A percentile compares a stretch with the other conserved stretches of the same genome.
phyloP scores from a whole-genome alignment of 2,329 filamentous ascomycete species.

The Nannizziopsis barbatae region DNA sequence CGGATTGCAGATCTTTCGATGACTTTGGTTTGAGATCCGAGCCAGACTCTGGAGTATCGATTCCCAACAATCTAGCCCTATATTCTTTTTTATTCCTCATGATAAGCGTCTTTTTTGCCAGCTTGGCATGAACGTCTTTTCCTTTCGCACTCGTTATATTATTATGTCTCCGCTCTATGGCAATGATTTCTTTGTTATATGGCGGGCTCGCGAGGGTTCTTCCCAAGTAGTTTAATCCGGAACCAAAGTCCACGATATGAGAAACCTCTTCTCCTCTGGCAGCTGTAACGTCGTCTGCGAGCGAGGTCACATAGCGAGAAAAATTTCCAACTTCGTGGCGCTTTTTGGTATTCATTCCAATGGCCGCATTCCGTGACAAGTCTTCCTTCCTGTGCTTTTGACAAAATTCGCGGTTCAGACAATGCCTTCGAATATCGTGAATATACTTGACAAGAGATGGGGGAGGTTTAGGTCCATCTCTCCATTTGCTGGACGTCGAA shows the following conservation, averaged over 20 bases:
- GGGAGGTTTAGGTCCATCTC: slow-evolving; percentile 37
- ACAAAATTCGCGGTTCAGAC: slow-evolving; percentile 52
- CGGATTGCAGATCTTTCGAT: slow-evolving; percentile 9
- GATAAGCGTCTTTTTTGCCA: slow-evolving; percentile 61
- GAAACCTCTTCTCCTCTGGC: slow-evolving; percentile 47
- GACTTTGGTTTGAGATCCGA: slow-evolving; percentile 7
- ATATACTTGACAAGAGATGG: slow-evolving; percentile 60
- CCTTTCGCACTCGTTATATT: slow-evolving; percentile 77
- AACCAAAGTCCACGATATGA: slow-evolving; percentile 91
- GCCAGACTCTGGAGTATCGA: not conserved
- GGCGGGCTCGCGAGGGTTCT: slow-evolving; percentile 73
- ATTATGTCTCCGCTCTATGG: slow-evolving; percentile 74
- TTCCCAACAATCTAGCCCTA: slow-evolving; percentile 13
- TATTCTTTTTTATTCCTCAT: slow-evolving; percentile 67
- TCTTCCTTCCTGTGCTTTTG: slow-evolving; percentile 24
- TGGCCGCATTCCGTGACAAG: slow-evolving; percentile 59
- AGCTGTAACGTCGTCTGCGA: slow-evolving; percentile 47
- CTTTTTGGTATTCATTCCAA: slow-evolving; percentile 96
- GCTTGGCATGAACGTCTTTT: slow-evolving; percentile 70
- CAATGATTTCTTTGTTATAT: slow-evolving; percentile 77
- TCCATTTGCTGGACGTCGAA: slow-evolving; percentile 29
- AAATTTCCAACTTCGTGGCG: slow-evolving; percentile 87
- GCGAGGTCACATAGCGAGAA: slow-evolving; percentile 66
- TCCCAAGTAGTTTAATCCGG: slow-evolving; percentile 91
- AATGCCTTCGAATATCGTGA: slow-evolving; percentile 55